Evolutionary conservation across 495 filamentous ascomycete species (phyloP).

Genomic region (Penicillium odoratum): DNA sequence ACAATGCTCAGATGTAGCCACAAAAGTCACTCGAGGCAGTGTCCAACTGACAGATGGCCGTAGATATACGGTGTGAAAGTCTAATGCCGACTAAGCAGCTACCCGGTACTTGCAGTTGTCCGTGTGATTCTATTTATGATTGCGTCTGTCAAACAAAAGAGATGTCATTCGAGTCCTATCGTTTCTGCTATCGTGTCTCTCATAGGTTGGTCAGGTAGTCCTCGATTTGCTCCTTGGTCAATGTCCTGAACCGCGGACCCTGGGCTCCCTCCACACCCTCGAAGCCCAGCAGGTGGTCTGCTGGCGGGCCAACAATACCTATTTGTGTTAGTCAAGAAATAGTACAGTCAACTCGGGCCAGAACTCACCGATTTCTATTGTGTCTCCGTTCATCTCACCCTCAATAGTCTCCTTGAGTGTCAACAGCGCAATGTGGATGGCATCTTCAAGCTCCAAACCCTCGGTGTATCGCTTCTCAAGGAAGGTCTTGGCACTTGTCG

Average conservation of each 20-base stretch:
- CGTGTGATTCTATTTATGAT: conserved; percentile 13
- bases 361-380: conserved; percentile 90
- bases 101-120: conserved; percentile 3
- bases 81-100: neutral
- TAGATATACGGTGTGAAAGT: neutral
- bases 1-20: neutral
- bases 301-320: conserved; percentile 95
- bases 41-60: neutral
- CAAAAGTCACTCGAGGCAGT: no score
- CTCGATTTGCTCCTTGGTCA: conserved; percentile 97
- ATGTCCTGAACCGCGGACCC: conserved; percentile 92
- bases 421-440: conserved; percentile 95
- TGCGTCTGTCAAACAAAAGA: conserved; percentile 22
- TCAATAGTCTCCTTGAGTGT: conserved; percentile 99
- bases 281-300: conserved; percentile 86
- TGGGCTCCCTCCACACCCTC: conserved; percentile 88
- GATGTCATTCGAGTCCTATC: conserved; percentile 28
- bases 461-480: conserved; percentile 98
- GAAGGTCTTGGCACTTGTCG: conserved; percentile 97
- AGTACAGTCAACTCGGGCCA: neutral
- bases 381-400: conserved; percentile 98
- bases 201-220: conserved; percentile 97
- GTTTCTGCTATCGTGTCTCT: conserved; percentile 26
- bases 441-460: conserved; percentile 95
- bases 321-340: conserved; percentile 5